These are phyloP conservation scores for Dysphania ambrosioides DNA, from an alignment of 148 eudicot species.

Conservation along the genomic window DNA sequence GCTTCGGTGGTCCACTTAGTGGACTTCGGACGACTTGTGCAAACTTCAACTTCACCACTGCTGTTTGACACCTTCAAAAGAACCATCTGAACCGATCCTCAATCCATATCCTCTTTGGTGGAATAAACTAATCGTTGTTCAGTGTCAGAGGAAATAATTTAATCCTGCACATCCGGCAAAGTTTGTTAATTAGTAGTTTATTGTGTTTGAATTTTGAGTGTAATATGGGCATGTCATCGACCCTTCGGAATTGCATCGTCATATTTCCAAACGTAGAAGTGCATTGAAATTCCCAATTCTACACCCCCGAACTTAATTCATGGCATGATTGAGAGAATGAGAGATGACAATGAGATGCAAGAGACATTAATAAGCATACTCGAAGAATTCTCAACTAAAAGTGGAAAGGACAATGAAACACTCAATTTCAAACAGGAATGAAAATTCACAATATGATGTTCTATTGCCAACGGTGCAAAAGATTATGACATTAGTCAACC, in stretches of 20 bases:
- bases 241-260: background rate
- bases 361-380: too few species aligned
- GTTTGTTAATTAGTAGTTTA: background rate
- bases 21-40: conserved; percentile 32
- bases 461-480: too few species aligned
- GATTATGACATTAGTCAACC: too few species aligned
- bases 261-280: background rate
- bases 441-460: too few species aligned
- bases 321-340: background rate
- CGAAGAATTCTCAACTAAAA: too few species aligned
- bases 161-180: background rate
- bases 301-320: background rate
- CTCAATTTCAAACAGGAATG: too few species aligned
- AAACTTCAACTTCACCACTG: conserved; percentile 44
- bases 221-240: background rate
- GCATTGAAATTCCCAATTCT: background rate
- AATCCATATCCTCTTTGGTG: background rate
- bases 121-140: background rate
- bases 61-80: conserved; percentile 9
- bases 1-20: conserved; percentile 40
- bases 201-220: background rate
- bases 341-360: too few species aligned
- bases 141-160: background rate
- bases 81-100: background rate
- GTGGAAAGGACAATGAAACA: too few species aligned